Percentiles rank a stretch among this genome's conserved stretches.
Evolutionary conservation across 2,329 filamentous ascomycete species (phyloP).

Genomic region (Sporothrix phasma): DNA sequence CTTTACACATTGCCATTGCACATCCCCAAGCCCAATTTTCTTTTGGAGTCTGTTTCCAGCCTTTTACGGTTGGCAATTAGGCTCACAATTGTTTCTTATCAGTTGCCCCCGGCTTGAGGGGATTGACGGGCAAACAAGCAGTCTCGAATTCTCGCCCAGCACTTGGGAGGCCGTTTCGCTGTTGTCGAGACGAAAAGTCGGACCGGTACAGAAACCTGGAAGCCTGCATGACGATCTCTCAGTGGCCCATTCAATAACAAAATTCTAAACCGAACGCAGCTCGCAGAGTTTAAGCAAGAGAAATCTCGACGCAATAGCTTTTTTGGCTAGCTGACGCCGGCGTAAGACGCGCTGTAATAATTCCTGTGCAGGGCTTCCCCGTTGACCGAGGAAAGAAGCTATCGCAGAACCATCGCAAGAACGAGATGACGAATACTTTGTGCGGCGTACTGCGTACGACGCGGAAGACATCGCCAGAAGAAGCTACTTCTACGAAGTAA

Average conservation of each 20-base stretch:
- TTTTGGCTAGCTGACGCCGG: neutral
- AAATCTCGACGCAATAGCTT: neutral
- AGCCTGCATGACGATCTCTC: no score
- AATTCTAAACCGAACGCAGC: neutral
- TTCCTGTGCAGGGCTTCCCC: neutral
- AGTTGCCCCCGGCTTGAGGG: neutral
- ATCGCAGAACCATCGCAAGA: neutral
- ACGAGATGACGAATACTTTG: neutral
- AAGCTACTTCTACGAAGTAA: neutral
- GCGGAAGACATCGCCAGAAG: neutral
- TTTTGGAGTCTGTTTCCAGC: neutral
- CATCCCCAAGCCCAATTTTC: neutral
- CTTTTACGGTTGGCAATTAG: slow-evolving; percentile 7
- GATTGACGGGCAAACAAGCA: neutral
- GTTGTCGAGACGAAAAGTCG: neutral
- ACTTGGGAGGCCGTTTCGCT: neutral
- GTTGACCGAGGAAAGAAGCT: neutral
- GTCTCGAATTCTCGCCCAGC: neutral
- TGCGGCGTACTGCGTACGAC: no score
- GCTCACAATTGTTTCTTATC: slow-evolving; percentile 2
- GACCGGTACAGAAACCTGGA: neutral
- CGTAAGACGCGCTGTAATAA: no score
- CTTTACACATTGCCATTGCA: slow-evolving; percentile 12
- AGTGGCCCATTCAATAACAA: no score
- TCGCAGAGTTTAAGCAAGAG: neutral